A percentile compares a stretch with the other conserved stretches of the same genome.
Evolutionary conservation across 2,329 filamentous ascomycete genomes (phyloP).

Genomic region (Diplodia mutila): DNA sequence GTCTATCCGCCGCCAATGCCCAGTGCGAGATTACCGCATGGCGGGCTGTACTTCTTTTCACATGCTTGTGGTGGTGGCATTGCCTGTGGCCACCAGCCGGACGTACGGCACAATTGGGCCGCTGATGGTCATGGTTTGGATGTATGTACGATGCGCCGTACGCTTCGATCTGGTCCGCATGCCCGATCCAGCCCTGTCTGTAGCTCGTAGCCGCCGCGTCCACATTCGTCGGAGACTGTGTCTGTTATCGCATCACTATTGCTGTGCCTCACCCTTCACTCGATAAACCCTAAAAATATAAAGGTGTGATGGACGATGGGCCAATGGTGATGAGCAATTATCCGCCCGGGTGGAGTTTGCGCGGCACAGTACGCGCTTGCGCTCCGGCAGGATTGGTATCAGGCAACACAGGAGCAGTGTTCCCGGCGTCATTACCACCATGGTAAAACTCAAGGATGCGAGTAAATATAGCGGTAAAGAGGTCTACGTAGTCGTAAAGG

Average conservation of each 20-base stretch:
- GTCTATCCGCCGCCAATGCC: not conserved
- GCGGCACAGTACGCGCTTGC: too few relatives aligned
- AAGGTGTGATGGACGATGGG: too few relatives aligned
- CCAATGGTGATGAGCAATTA: too few relatives aligned
- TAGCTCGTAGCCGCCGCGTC: not conserved
- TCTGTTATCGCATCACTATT: too few relatives aligned
- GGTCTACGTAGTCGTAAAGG: not conserved
- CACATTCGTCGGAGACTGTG: slow-evolving; percentile 26
- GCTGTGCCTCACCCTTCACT: too few relatives aligned
- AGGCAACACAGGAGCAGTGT: not conserved
- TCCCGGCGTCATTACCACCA: too few relatives aligned
- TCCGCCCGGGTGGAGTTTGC: too few relatives aligned
- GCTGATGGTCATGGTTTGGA: slow-evolving; percentile 1
- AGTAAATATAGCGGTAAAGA: not conserved
- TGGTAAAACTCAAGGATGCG: too few relatives aligned
- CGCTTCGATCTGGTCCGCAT: not conserved
- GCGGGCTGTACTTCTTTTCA: slow-evolving; percentile 19
- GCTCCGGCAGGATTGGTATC: too few relatives aligned
- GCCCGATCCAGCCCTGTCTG: not conserved
- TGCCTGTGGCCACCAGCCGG: slow-evolving; percentile 1
- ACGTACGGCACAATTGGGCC: slow-evolving; percentile 5
- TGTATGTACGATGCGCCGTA: slow-evolving; percentile 5
- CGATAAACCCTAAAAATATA: too few relatives aligned
- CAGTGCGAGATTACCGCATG: slow-evolving; percentile 19
- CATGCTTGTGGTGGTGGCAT: slow-evolving; percentile 13